Evolutionary conservation across 768 basidiomycete genomes (phyloP).

Genomic region (Hygrophoropsis aurantiaca): DNA sequence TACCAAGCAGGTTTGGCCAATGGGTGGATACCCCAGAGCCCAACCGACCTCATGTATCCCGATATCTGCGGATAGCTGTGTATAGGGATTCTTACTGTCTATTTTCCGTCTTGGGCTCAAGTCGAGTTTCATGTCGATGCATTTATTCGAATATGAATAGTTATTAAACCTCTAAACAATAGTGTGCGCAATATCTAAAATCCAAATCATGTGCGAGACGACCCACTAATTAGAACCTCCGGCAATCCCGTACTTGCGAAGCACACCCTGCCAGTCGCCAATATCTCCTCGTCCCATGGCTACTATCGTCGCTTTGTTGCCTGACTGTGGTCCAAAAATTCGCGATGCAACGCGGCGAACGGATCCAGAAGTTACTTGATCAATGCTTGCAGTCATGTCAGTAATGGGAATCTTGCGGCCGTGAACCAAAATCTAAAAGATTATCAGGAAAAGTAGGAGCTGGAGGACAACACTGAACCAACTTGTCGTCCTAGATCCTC

Average conservation of each 20-base stretch:
- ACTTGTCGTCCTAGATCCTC: slow-evolving; percentile 92
- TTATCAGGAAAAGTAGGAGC: neutral
- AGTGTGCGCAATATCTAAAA: too few relatives aligned
- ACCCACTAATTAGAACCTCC: slow-evolving; percentile 5
- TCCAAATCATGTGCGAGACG: neutral
- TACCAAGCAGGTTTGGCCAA: slow-evolving; percentile 78
- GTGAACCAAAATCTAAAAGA: slow-evolving; percentile 74
- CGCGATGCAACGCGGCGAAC: slow-evolving; percentile 75
- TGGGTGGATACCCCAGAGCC: slow-evolving; percentile 81
- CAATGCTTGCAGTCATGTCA: slow-evolving; percentile 90
- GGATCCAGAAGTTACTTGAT: slow-evolving; percentile 67
- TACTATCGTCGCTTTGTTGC: slow-evolving; percentile 74
- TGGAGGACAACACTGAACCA: slow-evolving; percentile 10
- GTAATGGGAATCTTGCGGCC: slow-evolving; percentile 80
- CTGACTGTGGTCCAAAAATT: slow-evolving; percentile 65
- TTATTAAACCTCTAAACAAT: too few relatives aligned
- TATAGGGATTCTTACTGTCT: too few relatives aligned
- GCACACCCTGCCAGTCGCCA: slow-evolving; percentile 59
- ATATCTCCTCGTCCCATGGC: slow-evolving; percentile 82
- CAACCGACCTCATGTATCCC: slow-evolving; percentile 51
- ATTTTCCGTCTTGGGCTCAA: too few relatives aligned
- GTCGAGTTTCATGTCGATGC: too few relatives aligned
- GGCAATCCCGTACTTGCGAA: slow-evolving; percentile 70
- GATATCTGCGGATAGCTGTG: slow-evolving; percentile 60
- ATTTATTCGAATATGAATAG: too few relatives aligned